phyloP scores from a whole-genome alignment of 352 stramenopile species.

The Pythium volutum region DNA sequence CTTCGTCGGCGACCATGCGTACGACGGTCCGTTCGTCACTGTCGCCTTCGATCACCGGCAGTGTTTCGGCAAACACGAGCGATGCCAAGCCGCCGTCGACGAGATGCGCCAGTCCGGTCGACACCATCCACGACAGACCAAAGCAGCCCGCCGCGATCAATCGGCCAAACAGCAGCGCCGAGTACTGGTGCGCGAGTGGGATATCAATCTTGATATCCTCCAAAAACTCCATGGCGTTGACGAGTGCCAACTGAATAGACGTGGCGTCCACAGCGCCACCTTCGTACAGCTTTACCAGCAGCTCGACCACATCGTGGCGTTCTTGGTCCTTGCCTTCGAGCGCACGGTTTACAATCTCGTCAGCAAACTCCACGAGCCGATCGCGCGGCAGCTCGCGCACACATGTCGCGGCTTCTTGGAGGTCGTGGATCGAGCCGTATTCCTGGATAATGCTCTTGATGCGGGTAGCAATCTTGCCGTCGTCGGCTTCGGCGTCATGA shows the following conservation, averaged over 20 bases:
- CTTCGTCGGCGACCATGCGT: slow-evolving; percentile 78
- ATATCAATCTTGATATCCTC: slow-evolving; percentile 88
- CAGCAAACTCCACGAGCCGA: slow-evolving; percentile 59
- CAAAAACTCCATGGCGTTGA: slow-evolving; percentile 77
- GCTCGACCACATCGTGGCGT: slow-evolving; percentile 61
- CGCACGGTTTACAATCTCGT: slow-evolving; percentile 65
- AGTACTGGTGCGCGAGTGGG: slow-evolving; percentile 79
- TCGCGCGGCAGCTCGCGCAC: slow-evolving; percentile 62
- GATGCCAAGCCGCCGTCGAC: slow-evolving; percentile 64
- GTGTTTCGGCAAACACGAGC: slow-evolving; percentile 66
- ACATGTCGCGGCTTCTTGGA: slow-evolving; percentile 71
- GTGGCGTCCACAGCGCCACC: slow-evolving; percentile 57
- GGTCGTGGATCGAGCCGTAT: slow-evolving; percentile 73
- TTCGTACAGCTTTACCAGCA: slow-evolving; percentile 79
- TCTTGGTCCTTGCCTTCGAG: slow-evolving; percentile 75
- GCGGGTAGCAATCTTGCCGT: slow-evolving; percentile 50
- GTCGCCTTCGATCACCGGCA: slow-evolving; percentile 72
- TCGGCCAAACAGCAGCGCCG: slow-evolving; percentile 62
- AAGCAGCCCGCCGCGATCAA: slow-evolving; percentile 81
- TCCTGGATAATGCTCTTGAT: slow-evolving; percentile 89
- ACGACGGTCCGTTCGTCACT: slow-evolving; percentile 60
- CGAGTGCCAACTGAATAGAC: slow-evolving; percentile 64
- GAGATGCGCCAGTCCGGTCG: slow-evolving; percentile 43
- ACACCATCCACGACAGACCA: slow-evolving; percentile 79
- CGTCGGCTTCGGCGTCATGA: slow-evolving; percentile 17